These are phyloP conservation scores for Lasiosphaeria miniovina DNA, from an alignment of 495 filamentous ascomycete species.

Conservation along the genomic window DNA sequence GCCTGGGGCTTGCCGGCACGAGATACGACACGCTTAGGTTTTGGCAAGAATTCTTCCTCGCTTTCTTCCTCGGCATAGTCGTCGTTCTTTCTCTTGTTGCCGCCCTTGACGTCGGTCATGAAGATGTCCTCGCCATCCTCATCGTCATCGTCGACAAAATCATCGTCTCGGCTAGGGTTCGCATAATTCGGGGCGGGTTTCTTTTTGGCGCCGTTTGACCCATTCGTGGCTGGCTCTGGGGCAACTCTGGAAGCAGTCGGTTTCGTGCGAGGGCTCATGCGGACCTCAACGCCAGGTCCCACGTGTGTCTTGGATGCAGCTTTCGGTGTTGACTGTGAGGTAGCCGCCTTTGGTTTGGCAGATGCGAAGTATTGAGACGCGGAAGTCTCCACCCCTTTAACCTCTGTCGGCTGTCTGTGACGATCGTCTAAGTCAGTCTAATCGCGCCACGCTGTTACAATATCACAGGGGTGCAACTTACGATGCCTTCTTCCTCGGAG, in stretches of 20 bases:
- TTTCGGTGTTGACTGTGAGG: conserved; percentile 32
- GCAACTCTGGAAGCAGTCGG: conserved; percentile 23
- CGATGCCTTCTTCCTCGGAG: conserved; percentile 43
- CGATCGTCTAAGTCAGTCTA: background rate
- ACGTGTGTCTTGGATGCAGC: conserved; percentile 28
- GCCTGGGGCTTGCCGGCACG: conserved; percentile 35
- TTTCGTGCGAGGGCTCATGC: conserved; percentile 43
- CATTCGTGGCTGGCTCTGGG: conserved; percentile 22
- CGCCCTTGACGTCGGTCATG: conserved; percentile 57
- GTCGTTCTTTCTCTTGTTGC: conserved; percentile 61
- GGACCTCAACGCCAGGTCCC: conserved; percentile 30
- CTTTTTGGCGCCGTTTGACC: conserved; percentile 28
- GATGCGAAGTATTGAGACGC: conserved; percentile 50
- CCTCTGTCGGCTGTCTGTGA: conserved; percentile 27
- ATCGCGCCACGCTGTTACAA: background rate
- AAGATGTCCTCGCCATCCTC: conserved; percentile 72
- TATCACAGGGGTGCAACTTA: conserved; percentile 19
- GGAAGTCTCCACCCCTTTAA: conserved; percentile 44
- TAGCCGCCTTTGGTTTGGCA: conserved; percentile 36
- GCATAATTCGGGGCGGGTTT: conserved; percentile 29
- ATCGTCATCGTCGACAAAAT: conserved; percentile 57
- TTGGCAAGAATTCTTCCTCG: conserved; percentile 51
- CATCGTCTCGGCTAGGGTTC: conserved; percentile 36
- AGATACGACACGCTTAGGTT: conserved; percentile 47
- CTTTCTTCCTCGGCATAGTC: conserved; percentile 63